A percentile compares a stretch with the other conserved stretches of the same genome.
phyloP scores from a whole-genome alignment of 306 rosid genomes.

The Morella rubra region DNA sequence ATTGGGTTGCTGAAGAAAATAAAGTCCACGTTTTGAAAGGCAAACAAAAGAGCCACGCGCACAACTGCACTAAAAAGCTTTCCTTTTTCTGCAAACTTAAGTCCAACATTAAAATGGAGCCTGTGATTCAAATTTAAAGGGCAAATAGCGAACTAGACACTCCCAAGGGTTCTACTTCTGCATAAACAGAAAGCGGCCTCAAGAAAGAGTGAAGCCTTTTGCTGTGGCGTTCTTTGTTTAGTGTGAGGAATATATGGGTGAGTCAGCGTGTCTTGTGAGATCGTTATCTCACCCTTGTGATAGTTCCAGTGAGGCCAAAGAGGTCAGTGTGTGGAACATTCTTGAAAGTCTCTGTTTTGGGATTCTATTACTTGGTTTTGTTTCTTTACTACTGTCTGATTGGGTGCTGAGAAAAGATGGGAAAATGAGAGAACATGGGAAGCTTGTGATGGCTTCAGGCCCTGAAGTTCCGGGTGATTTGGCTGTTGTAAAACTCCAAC shows the following conservation, averaged over 20 bases:
- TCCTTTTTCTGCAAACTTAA: background rate
- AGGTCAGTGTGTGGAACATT: constrained; percentile 40
- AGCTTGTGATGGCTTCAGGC: constrained; percentile 7
- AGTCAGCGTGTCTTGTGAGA: constrained; percentile 55
- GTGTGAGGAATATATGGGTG: constrained; percentile 40
- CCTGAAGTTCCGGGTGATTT: background rate
- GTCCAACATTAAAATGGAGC: constrained; percentile 11
- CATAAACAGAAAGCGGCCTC: background rate
- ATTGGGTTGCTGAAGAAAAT: background rate
- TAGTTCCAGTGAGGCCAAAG: constrained; percentile 38
- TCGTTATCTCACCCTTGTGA: constrained; percentile 61
- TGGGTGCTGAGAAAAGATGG: constrained; percentile 30
- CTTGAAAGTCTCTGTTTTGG: background rate
- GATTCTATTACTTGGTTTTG: background rate
- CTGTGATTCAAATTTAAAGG: constrained; percentile 28
- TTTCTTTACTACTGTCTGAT: constrained; percentile 16
- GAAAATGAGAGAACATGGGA: background rate
- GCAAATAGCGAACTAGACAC: background rate
- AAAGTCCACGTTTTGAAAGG: background rate
- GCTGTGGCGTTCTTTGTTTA: background rate
- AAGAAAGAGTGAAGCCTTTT: constrained; percentile 3
- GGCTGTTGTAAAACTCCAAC: background rate
- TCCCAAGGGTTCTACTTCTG: background rate
- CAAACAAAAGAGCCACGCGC: background rate
- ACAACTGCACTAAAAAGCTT: constrained; percentile 1